Evolutionary conservation across 2,329 filamentous ascomycete species (phyloP), one percentile per base, ranked within the genome.

Genomic region (Scopulariopsis brevicaulis): DNA sequence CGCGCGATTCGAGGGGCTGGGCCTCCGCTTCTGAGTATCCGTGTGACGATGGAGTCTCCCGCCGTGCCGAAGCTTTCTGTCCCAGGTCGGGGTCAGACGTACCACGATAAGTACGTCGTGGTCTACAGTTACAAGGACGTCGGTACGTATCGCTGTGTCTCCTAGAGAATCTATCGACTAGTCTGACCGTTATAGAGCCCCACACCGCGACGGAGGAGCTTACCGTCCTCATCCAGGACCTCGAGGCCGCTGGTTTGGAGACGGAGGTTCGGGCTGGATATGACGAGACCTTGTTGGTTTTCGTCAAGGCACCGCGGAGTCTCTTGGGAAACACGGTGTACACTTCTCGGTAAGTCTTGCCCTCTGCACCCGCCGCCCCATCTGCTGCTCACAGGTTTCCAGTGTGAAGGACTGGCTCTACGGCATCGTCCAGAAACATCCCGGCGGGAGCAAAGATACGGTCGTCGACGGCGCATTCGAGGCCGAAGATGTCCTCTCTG

Each of bases 381-480:
- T n/a, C 4, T 24, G 28, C 15, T 28, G 4, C 54, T 54, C 6
- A 58, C 55, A 50, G 10, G 14, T 6, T 35, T 53, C 11, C 59
- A 88, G 87, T 64, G 82, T 90, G 35, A 85, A 84, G 63, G 87
- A 91, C 68, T 91, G 86, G 85, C 76, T 91, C 24, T 83, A 87
- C 66, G 85, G 85, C 51, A 82, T 90, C 61, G 80, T 81, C 51
- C 77, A 84, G 53, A 77, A 78, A 48, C 82, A 87, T 56, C 87
- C 87, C 0, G 75, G 76, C 70, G 61, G 76, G 76, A 63, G 75
- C 74, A 69, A 73, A 69, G 28, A 78, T 79, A 65, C 81, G 73
- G 28, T 77, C 77, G 56, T 77, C 78, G 64, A 82, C 72, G 71
- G 66, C 12, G 64, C 63, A 4, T 75, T 67, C 46, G 84, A 89